A percentile compares a stretch with the other conserved stretches of the same genome.
Evolutionary conservation across 495 filamentous ascomycete genomes (phyloP).

Genomic region (Penicillium cosmopolitanum): DNA sequence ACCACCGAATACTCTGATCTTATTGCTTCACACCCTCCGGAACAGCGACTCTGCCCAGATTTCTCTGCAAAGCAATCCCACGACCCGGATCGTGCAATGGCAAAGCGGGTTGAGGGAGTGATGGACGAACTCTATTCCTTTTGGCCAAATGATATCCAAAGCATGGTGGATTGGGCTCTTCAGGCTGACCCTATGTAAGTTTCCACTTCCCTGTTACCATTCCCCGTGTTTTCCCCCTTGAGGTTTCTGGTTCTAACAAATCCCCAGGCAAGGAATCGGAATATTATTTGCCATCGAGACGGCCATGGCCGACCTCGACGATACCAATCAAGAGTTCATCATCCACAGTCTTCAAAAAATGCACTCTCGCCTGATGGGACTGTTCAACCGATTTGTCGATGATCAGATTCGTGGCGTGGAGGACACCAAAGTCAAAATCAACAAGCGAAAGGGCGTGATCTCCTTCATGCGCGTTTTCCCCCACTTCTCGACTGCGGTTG

Average conservation of each 20-base stretch:
- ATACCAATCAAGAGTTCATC: constrained; percentile 91
- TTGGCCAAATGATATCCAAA: constrained; percentile 77
- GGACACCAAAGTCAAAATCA: constrained; percentile 98
- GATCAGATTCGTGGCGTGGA: constrained; percentile 94
- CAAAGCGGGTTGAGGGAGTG: constrained; percentile 72
- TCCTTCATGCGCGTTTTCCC: constrained; percentile 93
- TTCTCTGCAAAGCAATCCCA: constrained; percentile 71
- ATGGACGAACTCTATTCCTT: constrained; percentile 89
- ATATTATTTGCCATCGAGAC: constrained; percentile 80
- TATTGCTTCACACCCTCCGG: constrained; percentile 65
- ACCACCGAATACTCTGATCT: constrained; percentile 81
- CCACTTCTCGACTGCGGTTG: constrained; percentile 74
- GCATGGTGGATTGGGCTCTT: constrained; percentile 81
- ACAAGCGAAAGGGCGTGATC: constrained; percentile 96
- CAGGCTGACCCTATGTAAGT: constrained; percentile 78
- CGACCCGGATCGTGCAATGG: constrained; percentile 83
- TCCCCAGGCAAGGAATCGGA: constrained; percentile 78
- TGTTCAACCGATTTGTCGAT: constrained; percentile 89
- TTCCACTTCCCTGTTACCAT: neutral
- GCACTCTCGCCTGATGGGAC: constrained; percentile 70
- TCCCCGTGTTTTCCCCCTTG: neutral
- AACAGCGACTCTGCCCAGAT: constrained; percentile 68
- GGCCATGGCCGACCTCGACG: constrained; percentile 74
- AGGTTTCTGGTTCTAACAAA: constrained; percentile 13
- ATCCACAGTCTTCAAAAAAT: constrained; percentile 77